Evolutionary conservation across 495 filamentous ascomycete genomes (phyloP).

Genomic region (Tuber indicum): DNA sequence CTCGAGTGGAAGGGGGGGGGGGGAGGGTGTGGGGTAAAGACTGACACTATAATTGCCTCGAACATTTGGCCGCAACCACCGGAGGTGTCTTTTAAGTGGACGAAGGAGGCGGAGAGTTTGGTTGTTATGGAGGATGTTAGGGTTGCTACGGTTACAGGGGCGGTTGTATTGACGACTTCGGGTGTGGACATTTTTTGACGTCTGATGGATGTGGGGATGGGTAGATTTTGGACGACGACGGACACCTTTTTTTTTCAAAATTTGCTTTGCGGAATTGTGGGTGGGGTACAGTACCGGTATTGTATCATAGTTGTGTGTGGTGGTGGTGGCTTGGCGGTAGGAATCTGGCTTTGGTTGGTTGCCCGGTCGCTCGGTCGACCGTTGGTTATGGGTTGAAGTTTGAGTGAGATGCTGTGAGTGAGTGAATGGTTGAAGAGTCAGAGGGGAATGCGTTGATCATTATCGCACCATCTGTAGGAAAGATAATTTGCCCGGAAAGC

Average conservation of each 20-base stretch:
- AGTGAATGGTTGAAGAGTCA: background rate
- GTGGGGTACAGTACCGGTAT: background rate
- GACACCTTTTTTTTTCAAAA: no score
- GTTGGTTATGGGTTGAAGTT: background rate
- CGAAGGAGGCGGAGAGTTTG: conserved; percentile 70
- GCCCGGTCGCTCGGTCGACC: background rate
- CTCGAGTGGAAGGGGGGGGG: no score
- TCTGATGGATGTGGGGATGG: background rate
- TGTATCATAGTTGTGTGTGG: background rate
- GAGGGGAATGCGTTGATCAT: background rate
- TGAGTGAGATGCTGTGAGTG: background rate
- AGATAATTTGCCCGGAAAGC: background rate
- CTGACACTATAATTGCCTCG: conserved; percentile 82
- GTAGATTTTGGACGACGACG: background rate
- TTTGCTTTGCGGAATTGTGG: background rate
- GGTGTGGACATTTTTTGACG: background rate
- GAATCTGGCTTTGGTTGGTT: background rate
- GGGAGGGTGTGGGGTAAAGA: conserved; percentile 10
- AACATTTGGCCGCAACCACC: conserved; percentile 96
- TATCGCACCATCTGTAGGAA: no score
- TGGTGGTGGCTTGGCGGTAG: background rate
- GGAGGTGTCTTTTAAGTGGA: conserved; percentile 88
- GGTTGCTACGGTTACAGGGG: conserved; percentile 61
- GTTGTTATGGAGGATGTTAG: conserved; percentile 63
- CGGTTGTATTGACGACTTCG: conserved; percentile 25